Conservation (phyloP, 176 grass and related monocot species). For the Carex littledalei region DNA sequence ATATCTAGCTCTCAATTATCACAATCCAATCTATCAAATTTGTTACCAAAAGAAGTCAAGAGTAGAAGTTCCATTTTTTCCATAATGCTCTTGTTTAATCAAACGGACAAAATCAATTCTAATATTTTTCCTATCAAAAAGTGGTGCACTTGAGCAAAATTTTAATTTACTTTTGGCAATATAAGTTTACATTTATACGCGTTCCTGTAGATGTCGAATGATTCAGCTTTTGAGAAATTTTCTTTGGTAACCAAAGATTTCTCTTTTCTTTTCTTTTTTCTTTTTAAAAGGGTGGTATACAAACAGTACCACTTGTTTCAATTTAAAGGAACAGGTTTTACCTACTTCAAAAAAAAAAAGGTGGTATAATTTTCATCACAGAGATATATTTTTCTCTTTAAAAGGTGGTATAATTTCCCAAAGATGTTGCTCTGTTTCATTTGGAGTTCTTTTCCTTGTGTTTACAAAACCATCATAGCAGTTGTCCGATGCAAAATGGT, state of each 20-base stretch:
- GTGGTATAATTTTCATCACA: background rate
- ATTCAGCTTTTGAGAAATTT: background rate
- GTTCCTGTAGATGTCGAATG: background rate
- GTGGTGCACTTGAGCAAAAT: background rate
- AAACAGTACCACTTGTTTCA: background rate
- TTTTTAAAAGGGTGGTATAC: background rate
- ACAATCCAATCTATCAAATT: background rate
- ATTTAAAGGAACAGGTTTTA: background rate
- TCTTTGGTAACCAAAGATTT: background rate
- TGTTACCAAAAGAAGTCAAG: background rate
- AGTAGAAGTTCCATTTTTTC: background rate
- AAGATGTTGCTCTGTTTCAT: background rate
- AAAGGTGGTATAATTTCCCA: background rate
- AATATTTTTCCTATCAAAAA: background rate
- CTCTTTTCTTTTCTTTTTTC: background rate
- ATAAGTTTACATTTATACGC: background rate
- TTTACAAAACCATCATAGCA: background rate
- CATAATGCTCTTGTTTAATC: background rate
- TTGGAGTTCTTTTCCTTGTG: background rate
- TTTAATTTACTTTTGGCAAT: background rate
- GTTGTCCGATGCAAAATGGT: background rate
- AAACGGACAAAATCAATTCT: background rate
- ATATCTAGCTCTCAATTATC: background rate
- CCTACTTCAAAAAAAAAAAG: too few species aligned
- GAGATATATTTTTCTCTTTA: background rate